These are phyloP conservation scores for Chaetomiaceae sp. DNA, from an alignment of 2,329 filamentous ascomycete genomes.

Conservation along the genomic window DNA sequence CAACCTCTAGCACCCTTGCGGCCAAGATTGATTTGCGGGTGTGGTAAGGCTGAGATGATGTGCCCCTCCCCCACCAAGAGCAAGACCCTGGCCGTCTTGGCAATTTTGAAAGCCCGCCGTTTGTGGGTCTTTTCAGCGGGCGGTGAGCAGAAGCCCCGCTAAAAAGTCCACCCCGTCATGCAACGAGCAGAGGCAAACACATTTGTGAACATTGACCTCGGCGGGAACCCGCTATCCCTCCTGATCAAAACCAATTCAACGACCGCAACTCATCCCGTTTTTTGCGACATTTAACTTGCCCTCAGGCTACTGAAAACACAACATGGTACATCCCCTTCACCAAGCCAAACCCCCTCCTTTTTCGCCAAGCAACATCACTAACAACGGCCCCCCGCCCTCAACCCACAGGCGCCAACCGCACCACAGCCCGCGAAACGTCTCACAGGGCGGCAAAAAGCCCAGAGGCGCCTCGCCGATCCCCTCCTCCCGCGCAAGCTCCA, in stretches of 20 bases:
- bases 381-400: background rate
- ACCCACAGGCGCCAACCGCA: slow-evolving; percentile 27
- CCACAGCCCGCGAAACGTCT: slow-evolving; percentile 42
- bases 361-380: too few species aligned
- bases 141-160: slow-evolving; percentile 17
- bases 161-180: slow-evolving; percentile 27
- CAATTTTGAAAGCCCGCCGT: background rate
- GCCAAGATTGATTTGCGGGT: too few species aligned
- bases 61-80: slow-evolving; percentile 21
- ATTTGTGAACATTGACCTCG: background rate
- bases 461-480: slow-evolving; percentile 48
- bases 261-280: too few species aligned
- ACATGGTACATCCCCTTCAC: slow-evolving; percentile 1
- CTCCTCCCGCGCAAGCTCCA: slow-evolving; percentile 50
- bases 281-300: too few species aligned
- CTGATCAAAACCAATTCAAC: too few species aligned
- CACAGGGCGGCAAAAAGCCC: slow-evolving; percentile 54
- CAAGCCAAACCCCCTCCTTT: background rate
- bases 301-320: too few species aligned
- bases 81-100: slow-evolving; percentile 11
- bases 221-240: too few species aligned
- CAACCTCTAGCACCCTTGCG: too few species aligned
- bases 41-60: slow-evolving; percentile 16
- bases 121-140: background rate
- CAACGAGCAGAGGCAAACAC: too few species aligned